Evolutionary conservation across 2,329 filamentous ascomycete species (phyloP).

Genomic region (Neoscytalidium dimidiatum): DNA sequence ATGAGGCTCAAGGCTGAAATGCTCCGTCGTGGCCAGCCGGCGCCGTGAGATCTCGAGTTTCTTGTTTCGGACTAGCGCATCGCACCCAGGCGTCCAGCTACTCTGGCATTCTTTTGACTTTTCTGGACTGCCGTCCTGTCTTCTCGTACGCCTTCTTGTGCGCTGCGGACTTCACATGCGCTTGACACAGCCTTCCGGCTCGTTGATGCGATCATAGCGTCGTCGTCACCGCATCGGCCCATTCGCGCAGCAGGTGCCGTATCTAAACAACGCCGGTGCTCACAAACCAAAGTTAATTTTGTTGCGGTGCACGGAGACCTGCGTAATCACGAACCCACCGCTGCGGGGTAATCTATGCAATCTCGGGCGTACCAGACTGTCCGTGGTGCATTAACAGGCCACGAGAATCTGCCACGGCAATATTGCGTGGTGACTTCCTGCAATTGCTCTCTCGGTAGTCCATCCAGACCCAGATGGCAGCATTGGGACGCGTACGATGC

Average conservation of each 20-base stretch:
- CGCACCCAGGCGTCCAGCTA: not conserved
- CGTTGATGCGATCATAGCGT: not conserved
- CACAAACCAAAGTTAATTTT: constrained; percentile 10
- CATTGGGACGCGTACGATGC: not conserved
- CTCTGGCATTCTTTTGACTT: not conserved
- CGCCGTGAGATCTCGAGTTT: not conserved
- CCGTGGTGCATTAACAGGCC: not conserved
- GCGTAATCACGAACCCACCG: not conserved
- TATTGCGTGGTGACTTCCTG: not conserved
- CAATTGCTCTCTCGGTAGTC: not conserved
- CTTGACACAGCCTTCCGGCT: not conserved
- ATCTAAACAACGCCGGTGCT: not conserved
- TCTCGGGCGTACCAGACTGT: not conserved
- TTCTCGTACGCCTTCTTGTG: not conserved
- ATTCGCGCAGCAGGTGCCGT: not conserved
- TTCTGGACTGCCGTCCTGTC: not conserved
- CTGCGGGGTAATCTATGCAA: not conserved
- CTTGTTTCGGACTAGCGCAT: not conserved
- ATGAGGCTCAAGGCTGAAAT: constrained; percentile 4
- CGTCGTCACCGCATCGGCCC: not conserved
- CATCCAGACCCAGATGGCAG: not conserved
- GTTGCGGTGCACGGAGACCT: not conserved
- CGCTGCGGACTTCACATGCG: not conserved
- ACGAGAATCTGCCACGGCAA: not conserved
- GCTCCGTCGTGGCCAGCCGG: not conserved